Conservation (phyloP, 2,329 filamentous ascomycete genomes). For the Juglanconis juglandina region DNA sequence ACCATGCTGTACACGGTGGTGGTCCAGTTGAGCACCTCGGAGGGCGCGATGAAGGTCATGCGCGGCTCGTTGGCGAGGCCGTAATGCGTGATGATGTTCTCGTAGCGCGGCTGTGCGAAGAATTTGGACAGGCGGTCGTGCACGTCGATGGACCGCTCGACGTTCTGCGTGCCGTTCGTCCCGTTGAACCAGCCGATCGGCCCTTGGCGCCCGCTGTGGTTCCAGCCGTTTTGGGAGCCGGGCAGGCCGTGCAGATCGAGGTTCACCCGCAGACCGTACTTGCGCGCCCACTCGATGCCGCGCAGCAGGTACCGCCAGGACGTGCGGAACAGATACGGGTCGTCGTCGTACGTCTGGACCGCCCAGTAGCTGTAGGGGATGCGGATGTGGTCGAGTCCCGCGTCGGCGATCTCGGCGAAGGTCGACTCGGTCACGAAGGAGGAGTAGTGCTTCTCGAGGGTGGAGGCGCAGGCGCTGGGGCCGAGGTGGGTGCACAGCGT, state of each 20-base stretch:
- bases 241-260: conserved; percentile 89
- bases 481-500: conserved; percentile 73
- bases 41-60: conserved; percentile 69
- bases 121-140: conserved; percentile 86
- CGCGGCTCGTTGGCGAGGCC: conserved; percentile 91
- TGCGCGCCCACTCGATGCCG: conserved; percentile 88
- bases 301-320: conserved; percentile 92
- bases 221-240: conserved; percentile 96
- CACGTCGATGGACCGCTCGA: conserved; percentile 76
- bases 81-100: conserved; percentile 88
- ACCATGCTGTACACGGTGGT: conserved; percentile 68
- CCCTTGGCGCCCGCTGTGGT: conserved; percentile 84
- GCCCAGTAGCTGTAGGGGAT: conserved; percentile 97
- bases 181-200: conserved; percentile 85
- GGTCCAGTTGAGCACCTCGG: conserved; percentile 76
- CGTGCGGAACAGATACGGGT: conserved; percentile 82
- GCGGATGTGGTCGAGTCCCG: conserved; percentile 93
- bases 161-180: conserved; percentile 75
- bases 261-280: conserved; percentile 88
- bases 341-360: conserved; percentile 75
- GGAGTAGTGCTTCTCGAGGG: conserved; percentile 87
- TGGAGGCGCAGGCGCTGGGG: conserved; percentile 55
- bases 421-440: conserved; percentile 81
- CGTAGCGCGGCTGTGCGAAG: conserved; percentile 90
- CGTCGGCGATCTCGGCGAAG: conserved; percentile 78